phyloP scores from a whole-genome alignment of 768 basidiomycete species.

The Tulasnella sp. region DNA sequence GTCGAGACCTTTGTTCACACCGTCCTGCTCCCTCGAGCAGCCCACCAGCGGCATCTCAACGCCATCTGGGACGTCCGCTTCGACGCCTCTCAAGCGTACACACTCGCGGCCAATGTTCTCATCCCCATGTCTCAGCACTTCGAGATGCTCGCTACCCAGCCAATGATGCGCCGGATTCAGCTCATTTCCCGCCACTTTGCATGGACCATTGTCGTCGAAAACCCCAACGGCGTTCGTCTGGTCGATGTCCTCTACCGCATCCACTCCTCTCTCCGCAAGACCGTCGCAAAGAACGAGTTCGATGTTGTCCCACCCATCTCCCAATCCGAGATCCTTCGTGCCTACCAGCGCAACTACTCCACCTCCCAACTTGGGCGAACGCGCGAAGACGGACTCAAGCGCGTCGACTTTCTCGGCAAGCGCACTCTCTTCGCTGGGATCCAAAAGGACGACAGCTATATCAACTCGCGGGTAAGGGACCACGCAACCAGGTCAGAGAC shows the following conservation, averaged over 20 bases:
- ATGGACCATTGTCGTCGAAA: slow-evolving; percentile 13
- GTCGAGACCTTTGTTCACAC: not conserved
- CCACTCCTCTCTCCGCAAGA: slow-evolving; percentile 4
- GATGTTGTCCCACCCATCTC: not conserved
- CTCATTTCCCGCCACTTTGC: not conserved
- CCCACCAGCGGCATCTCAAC: slow-evolving; percentile 4
- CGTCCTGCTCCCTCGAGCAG: slow-evolving; percentile 3
- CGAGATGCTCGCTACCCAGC: slow-evolving; percentile 3
- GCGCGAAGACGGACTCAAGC: slow-evolving; percentile 8
- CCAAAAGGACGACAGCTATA: slow-evolving; percentile 7
- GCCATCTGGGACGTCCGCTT: slow-evolving; percentile 2
- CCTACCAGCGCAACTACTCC: slow-evolving; percentile 10
- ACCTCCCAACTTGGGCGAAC: not conserved
- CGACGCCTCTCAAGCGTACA: slow-evolving; percentile 10
- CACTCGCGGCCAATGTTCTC: not conserved
- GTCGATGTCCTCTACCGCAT: slow-evolving; percentile 13
- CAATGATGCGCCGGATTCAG: not conserved
- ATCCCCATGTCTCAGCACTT: slow-evolving; percentile 4
- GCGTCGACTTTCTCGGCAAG: slow-evolving; percentile 10
- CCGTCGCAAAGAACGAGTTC: slow-evolving; percentile 11
- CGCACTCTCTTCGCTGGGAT: slow-evolving; percentile 14
- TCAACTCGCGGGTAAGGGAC: not conserved
- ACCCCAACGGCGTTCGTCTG: slow-evolving; percentile 9
- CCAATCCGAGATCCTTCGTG: not conserved
- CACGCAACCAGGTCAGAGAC: not conserved